Evolutionary conservation across 2,329 filamentous ascomycete genomes (phyloP), one percentile per base, ranked within the genome.

Genomic region (Xylariaceae sp.): DNA sequence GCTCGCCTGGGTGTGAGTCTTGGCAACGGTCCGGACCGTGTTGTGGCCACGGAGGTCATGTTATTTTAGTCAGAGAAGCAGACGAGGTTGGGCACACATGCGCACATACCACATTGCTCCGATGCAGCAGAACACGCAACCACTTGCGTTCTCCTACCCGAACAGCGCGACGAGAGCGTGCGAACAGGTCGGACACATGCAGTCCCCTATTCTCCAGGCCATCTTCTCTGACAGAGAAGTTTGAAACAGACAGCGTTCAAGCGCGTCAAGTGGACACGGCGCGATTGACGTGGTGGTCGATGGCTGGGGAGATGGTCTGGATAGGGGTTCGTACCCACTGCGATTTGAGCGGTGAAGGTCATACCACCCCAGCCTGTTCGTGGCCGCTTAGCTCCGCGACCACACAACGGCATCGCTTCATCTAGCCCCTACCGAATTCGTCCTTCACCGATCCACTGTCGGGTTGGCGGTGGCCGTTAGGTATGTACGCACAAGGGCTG

Each of bases 231-330:
- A 10, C 33, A 10, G 34, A 13, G 34, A 4, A 16, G 34, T 38
- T 38, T 5, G 34, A 16, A 38, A 13, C 13, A 5, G 13, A 38
- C 34, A 38, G 10, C 13, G 10, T 38, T 16, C 34, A 38, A 13
- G 34, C 13, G 34, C 16, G 16, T 16, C 22, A 41, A 42, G 49
- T 46, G 45, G 53, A 47, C 33, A 42, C 33, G 39, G 42, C 11
- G 18, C 1, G 33, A 49, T 48, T 52, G 55, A 58, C 56, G 56
- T 58, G 56, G 56, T 56, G n/a, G 31, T 51, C 51, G 54, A 54
- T 58, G 56, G 56, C 56, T 58, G 56, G 56, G 56, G 42, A 31
- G 33, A 33, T 33, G 14, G 17, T 22, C 18, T 40, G 47, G 41
- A 46, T 43, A 48, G 33, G 47, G 34, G 4, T 17, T 14, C 38